These are phyloP conservation scores for Pichia ethanolica DNA, from an alignment of 805 yeast species.

Conservation along the genomic window DNA sequence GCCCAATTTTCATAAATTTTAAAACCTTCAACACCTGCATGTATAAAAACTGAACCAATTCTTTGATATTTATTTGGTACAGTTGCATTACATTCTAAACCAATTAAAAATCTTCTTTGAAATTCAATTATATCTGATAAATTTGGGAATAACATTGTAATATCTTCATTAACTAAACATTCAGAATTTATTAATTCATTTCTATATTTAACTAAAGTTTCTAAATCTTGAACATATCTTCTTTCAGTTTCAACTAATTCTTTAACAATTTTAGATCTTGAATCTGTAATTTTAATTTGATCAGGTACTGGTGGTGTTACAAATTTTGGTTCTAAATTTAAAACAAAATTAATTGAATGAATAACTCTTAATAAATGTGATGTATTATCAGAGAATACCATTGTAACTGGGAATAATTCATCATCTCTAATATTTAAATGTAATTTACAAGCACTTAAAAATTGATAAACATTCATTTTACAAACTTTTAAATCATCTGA, in stretches of 20 bases:
- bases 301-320: constrained; percentile 18
- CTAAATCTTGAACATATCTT: constrained; percentile 87
- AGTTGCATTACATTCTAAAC: constrained; percentile 79
- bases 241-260: constrained; percentile 89
- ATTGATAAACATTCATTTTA: constrained; percentile 85
- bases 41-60: constrained; percentile 82
- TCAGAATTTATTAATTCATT: constrained; percentile 60
- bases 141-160: constrained; percentile 80
- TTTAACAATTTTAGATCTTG: constrained; percentile 68
- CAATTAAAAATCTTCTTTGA: constrained; percentile 82
- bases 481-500: constrained; percentile 79
- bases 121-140: constrained; percentile 78
- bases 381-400: constrained; percentile 78
- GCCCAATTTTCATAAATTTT: constrained; percentile 93
- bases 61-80: constrained; percentile 72
- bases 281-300: constrained; percentile 36
- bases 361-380: constrained; percentile 70
- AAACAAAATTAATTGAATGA: constrained; percentile 59
- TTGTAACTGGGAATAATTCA: constrained; percentile 80
- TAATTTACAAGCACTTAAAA: constrained; percentile 76
- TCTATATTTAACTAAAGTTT: constrained; percentile 60
- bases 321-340: constrained; percentile 42
- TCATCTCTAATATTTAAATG: constrained; percentile 71
- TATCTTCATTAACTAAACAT: constrained; percentile 66
- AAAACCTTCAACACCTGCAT: constrained; percentile 73